Evolutionary conservation across 2,329 filamentous ascomycete genomes (phyloP).

Genomic region (Cordyceps pruinosa): DNA sequence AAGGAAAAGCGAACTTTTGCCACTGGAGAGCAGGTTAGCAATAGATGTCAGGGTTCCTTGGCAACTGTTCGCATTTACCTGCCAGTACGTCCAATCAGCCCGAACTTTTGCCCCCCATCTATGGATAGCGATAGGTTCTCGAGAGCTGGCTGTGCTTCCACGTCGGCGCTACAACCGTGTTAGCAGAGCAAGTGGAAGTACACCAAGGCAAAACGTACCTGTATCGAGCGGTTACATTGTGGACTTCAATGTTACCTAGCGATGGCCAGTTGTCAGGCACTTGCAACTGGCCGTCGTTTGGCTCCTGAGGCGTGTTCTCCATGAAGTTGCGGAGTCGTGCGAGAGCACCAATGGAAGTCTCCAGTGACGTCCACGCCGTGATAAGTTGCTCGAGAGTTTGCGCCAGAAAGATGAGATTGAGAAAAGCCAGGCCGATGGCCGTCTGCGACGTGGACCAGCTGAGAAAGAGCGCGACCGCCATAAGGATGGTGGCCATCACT

Average conservation of each 20-base stretch:
- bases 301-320: neutral
- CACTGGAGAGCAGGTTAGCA: too few relatives aligned
- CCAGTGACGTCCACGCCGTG: neutral
- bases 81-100: neutral
- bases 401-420: neutral
- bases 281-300: neutral
- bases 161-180: neutral
- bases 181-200: neutral
- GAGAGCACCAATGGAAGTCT: constrained; percentile 2
- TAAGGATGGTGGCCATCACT: neutral
- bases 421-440: neutral
- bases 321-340: neutral
- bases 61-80: neutral
- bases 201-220: neutral
- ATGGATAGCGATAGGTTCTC: neutral
- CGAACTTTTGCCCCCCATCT: neutral
- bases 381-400: neutral
- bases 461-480: neutral
- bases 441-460: neutral
- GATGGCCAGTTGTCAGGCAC: neutral
- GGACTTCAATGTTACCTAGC: neutral
- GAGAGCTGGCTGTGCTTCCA: neutral
- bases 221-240: neutral
- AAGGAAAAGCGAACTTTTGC: neutral
- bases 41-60: neutral